Evolutionary conservation across 1,284 basidiomycete genomes (phyloP), one percentile per base, ranked within the genome.

Genomic region (Coniferiporia weirii): DNA sequence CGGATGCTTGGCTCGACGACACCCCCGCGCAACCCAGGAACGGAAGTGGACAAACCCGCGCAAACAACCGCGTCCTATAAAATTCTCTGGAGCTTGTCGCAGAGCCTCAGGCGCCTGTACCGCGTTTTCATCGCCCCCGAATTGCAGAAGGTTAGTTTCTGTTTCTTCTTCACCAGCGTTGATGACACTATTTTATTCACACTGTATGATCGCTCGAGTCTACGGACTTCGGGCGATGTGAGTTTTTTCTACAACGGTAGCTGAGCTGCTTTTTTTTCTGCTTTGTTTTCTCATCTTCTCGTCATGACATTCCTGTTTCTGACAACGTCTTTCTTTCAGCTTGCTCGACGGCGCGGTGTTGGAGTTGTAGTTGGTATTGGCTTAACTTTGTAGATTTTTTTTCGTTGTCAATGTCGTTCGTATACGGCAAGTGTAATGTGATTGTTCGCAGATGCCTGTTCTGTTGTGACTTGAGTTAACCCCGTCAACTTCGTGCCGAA

Each of bases 181-280:
- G 75, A 78, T 77, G 75, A 77, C 69, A 68, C 66, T 53, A 67
- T 66, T 49, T 22, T 67, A 75, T 79, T 79, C 75, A 79, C 76
- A 80, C 76, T 77, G 71, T 72, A 75, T 68, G 79, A 81, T 73
- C 67, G 64, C 65, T 66, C 65, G 61, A 47, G 71, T 68, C 67
- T 62, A 64, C 43, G 53, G 34, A 36, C 27, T 22, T 20, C 50
- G 66, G 68, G 67, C 59, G 68, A 69, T 57, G 61, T 78, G 77
- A 76, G 69, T 71, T 65, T 71, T 70, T 69, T 73, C 77, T 81
- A 79, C 79, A 79, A 79, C 79, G 79, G 78, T 80, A 80, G 73
- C 84, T 87, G 85, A 88, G 73, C 76, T 64, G 63, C 27, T 27
- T 27, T 27, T 27, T 62, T 63, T 45, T 57, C 59, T 60, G 62